These are phyloP conservation scores for Talaromyces sp. DNA, from an alignment of 2,329 filamentous ascomycete genomes.

Conservation along the genomic window DNA sequence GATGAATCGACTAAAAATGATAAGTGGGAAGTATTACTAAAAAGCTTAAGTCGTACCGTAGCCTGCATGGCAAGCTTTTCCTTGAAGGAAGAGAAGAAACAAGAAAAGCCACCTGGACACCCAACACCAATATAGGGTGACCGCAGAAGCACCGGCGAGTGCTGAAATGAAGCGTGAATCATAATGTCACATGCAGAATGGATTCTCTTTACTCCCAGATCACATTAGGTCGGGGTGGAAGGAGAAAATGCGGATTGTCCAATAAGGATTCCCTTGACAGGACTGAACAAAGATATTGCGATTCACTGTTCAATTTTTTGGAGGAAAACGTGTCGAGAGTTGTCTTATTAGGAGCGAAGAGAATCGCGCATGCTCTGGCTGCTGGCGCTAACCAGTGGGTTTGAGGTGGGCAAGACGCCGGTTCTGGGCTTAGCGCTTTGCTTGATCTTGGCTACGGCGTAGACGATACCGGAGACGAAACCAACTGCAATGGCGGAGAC, in stretches of 20 bases:
- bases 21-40: constrained; percentile 14
- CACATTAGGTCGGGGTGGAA: neutral
- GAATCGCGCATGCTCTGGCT: constrained; percentile 87
- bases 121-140: constrained; percentile 26
- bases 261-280: neutral
- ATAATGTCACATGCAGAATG: constrained; percentile 31
- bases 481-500: constrained; percentile 89
- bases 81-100: constrained; percentile 15
- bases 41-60: constrained; percentile 25
- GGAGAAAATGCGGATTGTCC: constrained; percentile 3
- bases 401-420: constrained; percentile 66
- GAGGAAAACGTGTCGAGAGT: too few species aligned
- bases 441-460: constrained; percentile 81
- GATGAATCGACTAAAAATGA: constrained; percentile 3
- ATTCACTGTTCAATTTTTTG: neutral
- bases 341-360: constrained; percentile 62
- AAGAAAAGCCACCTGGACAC: constrained; percentile 21
- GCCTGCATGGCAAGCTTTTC: constrained; percentile 14
- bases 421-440: constrained; percentile 70
- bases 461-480: constrained; percentile 90
- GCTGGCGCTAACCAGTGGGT: constrained; percentile 82
- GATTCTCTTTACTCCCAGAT: constrained; percentile 1
- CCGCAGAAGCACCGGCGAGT: constrained; percentile 17
- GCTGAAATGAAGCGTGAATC: constrained; percentile 33
- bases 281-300: constrained; percentile 4